Percentiles rank a stretch among this genome's conserved stretches.
Evolutionary conservation across 2,329 filamentous ascomycete genomes (phyloP).

Genomic region (Phaeophleospora eucalypticola): DNA sequence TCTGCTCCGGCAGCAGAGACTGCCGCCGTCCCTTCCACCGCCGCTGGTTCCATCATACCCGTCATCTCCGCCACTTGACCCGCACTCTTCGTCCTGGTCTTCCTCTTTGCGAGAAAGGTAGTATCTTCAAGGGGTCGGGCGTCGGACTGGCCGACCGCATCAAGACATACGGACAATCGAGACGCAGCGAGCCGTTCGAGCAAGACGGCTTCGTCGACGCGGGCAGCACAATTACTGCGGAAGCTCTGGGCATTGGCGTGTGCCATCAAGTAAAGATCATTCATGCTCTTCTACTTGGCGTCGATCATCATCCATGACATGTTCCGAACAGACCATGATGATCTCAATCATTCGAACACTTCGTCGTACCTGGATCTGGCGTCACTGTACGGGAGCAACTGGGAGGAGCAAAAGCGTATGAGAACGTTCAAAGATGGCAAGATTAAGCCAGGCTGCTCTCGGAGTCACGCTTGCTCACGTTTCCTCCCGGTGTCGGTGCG

Average conservation of each 20-base stretch:
- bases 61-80: too few relatives aligned
- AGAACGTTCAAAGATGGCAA: conserved; percentile 63
- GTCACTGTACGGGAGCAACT: conserved; percentile 68
- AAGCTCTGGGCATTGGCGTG: too few relatives aligned
- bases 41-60: too few relatives aligned
- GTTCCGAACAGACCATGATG: conserved; percentile 61
- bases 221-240: too few relatives aligned
- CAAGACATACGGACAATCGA: too few relatives aligned
- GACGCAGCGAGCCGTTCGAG: too few relatives aligned
- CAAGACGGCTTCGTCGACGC: too few relatives aligned
- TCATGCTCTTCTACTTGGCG: conserved; percentile 70
- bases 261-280: too few relatives aligned
- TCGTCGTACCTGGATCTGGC: conserved; percentile 72
- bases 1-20: too few relatives aligned
- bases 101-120: conserved; percentile 71
- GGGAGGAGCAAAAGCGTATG: conserved; percentile 62
- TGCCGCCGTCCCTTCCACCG: too few relatives aligned
- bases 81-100: too few relatives aligned
- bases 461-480: conserved; percentile 60
- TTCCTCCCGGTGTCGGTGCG: conserved; percentile 65
- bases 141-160: not conserved
- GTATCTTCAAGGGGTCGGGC: conserved; percentile 49
- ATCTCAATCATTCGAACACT: conserved; percentile 61
- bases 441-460: conserved; percentile 66
- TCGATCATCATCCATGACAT: conserved; percentile 62